phyloP scores from a whole-genome alignment of 2,329 filamentous ascomycete genomes.

The Aureobasidium melanogenum region DNA sequence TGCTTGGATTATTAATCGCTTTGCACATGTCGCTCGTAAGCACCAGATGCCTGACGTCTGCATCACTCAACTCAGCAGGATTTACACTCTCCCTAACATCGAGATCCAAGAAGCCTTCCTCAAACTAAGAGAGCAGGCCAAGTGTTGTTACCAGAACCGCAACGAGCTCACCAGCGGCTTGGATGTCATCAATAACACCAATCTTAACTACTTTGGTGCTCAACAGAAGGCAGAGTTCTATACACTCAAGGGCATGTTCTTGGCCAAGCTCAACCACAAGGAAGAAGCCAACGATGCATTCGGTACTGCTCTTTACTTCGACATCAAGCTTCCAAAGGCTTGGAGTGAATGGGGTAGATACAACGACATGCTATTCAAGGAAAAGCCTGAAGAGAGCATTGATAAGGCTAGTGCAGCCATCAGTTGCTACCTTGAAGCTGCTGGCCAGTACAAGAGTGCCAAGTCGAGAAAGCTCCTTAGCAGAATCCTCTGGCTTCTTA shows the following conservation, averaged over 20 bases:
- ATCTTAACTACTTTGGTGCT: constrained; percentile 93
- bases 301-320: constrained; percentile 89
- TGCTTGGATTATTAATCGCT: constrained; percentile 99
- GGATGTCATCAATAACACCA: constrained; percentile 99
- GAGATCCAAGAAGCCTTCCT: constrained; percentile 99
- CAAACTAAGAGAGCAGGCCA: constrained; percentile 95
- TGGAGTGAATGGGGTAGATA: constrained; percentile 99
- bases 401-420: constrained; percentile 83
- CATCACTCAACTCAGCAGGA: constrained; percentile 91
- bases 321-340: constrained; percentile 89
- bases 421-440: constrained; percentile 92
- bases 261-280: constrained; percentile 85
- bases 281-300: constrained; percentile 90
- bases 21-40: constrained; percentile 94
- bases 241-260: constrained; percentile 98
- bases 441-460: constrained; percentile 91
- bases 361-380: constrained; percentile 93
- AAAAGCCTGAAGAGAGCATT: constrained; percentile 65
- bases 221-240: constrained; percentile 99
- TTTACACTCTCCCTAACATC: constrained; percentile 97
- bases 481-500: constrained; percentile 89
- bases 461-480: constrained; percentile 92
- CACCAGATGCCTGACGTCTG: constrained; percentile 95
- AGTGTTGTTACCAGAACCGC: constrained; percentile 95
- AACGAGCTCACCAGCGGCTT: constrained; percentile 85